Evolutionary conservation across 495 filamentous ascomycete genomes (phyloP).

Genomic region (Rhizodiscina lignyota): DNA sequence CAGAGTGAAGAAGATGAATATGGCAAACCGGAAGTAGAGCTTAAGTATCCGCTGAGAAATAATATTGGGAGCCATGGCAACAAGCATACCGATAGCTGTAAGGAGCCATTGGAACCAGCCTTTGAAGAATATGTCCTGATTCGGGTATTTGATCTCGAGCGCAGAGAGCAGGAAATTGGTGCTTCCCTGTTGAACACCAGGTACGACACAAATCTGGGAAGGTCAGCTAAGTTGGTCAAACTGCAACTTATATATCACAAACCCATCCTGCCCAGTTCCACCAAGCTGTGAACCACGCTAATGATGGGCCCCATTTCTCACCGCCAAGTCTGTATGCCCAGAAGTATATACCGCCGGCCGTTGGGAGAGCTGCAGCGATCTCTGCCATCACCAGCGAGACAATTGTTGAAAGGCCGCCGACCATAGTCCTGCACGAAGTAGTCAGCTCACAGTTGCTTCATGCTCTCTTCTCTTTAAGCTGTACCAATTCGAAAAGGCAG

Average conservation of each 20-base stretch:
- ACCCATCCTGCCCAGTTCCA: slow-evolving; percentile 20
- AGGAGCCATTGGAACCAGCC: slow-evolving; percentile 21
- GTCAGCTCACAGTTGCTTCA: too few species aligned
- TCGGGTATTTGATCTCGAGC: slow-evolving; percentile 18
- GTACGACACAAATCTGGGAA: slow-evolving; percentile 10
- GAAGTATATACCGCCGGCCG: slow-evolving; percentile 40
- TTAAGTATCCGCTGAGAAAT: slow-evolving; percentile 15
- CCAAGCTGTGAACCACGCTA: too few species aligned
- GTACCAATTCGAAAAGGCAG: too few species aligned
- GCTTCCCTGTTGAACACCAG: slow-evolving; percentile 11
- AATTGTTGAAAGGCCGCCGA: slow-evolving; percentile 53
- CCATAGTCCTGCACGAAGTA: slow-evolving; percentile 52
- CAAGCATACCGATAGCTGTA: slow-evolving; percentile 16
- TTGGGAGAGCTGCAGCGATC: slow-evolving; percentile 57
- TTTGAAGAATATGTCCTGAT: slow-evolving; percentile 12
- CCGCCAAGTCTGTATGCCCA: too few species aligned
- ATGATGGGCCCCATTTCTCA: too few species aligned
- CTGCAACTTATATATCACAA: neutral
- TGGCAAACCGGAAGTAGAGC: too few species aligned
- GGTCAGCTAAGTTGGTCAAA: neutral
- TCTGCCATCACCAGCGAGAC: slow-evolving; percentile 55
- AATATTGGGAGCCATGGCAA: slow-evolving; percentile 19
- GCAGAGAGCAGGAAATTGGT: slow-evolving; percentile 22
- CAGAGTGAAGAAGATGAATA: too few species aligned
- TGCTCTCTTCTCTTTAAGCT: too few species aligned